Conservation (phyloP, 352 stramenopile species). For the Phytophthora aleatoria region DNA sequence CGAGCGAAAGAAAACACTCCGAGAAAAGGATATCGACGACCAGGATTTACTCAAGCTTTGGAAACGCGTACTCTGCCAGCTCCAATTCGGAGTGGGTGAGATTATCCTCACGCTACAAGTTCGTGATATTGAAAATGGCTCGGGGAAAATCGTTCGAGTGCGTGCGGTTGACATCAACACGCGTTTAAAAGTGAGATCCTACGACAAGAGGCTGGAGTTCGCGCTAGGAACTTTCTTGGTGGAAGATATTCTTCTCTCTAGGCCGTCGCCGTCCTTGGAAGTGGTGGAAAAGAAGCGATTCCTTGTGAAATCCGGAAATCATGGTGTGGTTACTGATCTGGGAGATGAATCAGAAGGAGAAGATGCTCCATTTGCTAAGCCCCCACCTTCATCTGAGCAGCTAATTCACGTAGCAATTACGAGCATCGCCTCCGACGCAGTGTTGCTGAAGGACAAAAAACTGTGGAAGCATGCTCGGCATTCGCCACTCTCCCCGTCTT, state of each 20-base stretch:
- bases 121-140: slow-evolving; percentile 40
- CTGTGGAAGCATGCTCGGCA: slow-evolving; percentile 56
- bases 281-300: slow-evolving; percentile 51
- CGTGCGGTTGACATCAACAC: slow-evolving; percentile 66
- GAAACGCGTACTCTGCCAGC: slow-evolving; percentile 67
- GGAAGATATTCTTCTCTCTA: slow-evolving; percentile 66
- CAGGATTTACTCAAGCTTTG: slow-evolving; percentile 81
- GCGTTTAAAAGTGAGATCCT: slow-evolving; percentile 63
- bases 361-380: slow-evolving; percentile 6
- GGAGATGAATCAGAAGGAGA: slow-evolving; percentile 21
- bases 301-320: slow-evolving; percentile 68
- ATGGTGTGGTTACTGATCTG: slow-evolving; percentile 30
- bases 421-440: slow-evolving; percentile 66
- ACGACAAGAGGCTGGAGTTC: slow-evolving; percentile 75
- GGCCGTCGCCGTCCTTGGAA: slow-evolving; percentile 24
- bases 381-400: slow-evolving; percentile 42
- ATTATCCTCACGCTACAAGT: slow-evolving; percentile 62
- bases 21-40: slow-evolving; percentile 65
- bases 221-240: slow-evolving; percentile 73
- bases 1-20: slow-evolving; percentile 39
- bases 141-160: slow-evolving; percentile 60
- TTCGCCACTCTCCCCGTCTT: slow-evolving; percentile 36
- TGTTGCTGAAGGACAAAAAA: slow-evolving; percentile 57
- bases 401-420: slow-evolving; percentile 78
- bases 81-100: slow-evolving; percentile 63